These are phyloP conservation scores for Colletotrichum destructivum DNA, from an alignment of 2,329 filamentous ascomycete genomes.

Conservation along the genomic window DNA sequence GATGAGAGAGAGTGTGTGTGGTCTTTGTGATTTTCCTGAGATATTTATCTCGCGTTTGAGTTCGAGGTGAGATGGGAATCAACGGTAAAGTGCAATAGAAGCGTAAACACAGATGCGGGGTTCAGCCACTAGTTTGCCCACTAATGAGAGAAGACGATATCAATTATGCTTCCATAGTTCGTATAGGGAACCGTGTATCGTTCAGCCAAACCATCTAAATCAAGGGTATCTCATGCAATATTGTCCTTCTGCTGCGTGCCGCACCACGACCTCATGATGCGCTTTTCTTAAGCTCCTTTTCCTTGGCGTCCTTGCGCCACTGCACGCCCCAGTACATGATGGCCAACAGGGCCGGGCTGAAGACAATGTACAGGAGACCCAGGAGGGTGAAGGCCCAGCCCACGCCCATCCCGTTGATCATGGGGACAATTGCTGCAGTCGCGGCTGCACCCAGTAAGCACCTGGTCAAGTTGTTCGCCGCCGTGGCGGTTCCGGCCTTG, in stretches of 20 bases:
- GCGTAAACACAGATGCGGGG: neutral
- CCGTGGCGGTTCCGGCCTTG: constrained; percentile 67
- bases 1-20: too few relatives aligned
- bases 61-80: neutral
- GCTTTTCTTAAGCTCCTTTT: constrained; percentile 44
- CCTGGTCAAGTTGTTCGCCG: constrained; percentile 69
- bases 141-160: too few relatives aligned
- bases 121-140: neutral
- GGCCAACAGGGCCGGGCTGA: constrained; percentile 57
- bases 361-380: constrained; percentile 58
- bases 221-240: constrained; percentile 23
- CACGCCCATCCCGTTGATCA: constrained; percentile 65
- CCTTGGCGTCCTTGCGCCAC: constrained; percentile 58
- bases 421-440: constrained; percentile 65
- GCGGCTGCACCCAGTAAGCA: constrained; percentile 69
- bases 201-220: neutral
- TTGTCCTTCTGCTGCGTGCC: neutral
- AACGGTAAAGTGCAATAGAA: constrained; percentile 3
- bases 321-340: constrained; percentile 59
- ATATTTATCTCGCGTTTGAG: neutral
- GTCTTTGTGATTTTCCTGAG: neutral
- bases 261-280: neutral
- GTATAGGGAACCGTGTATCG: neutral
- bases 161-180: too few relatives aligned
- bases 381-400: constrained; percentile 68